Evolutionary conservation across 129 eudicot species (phyloP).

Genomic region (Saposhnikovia divaricata): DNA sequence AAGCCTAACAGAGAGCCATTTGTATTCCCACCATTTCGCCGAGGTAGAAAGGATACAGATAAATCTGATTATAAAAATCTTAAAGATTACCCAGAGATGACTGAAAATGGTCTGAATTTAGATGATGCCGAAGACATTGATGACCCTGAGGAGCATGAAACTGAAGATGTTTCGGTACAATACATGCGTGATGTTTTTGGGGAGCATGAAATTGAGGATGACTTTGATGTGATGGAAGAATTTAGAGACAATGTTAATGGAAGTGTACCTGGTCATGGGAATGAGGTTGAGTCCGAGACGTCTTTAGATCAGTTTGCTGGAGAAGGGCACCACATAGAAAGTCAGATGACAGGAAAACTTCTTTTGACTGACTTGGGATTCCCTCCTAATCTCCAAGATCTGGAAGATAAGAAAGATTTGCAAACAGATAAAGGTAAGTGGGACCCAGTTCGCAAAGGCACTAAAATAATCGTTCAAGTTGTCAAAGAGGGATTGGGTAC

Average conservation of each 20-base stretch:
- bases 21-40: conserved; percentile 60
- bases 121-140: conserved; percentile 36
- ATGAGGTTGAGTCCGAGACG: conserved; percentile 27
- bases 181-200: conserved; percentile 40
- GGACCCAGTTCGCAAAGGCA: conserved; percentile 70
- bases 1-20: conserved; percentile 53
- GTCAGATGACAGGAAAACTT: conserved; percentile 17
- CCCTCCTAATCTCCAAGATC: conserved; percentile 22
- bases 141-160: conserved; percentile 32
- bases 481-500: conserved; percentile 93
- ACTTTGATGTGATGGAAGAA: conserved; percentile 39
- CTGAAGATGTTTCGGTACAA: conserved; percentile 32
- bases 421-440: conserved; percentile 39
- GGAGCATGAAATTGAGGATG: conserved; percentile 48
- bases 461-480: conserved; percentile 87
- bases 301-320: conserved; percentile 28
- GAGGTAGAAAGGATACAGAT: conserved; percentile 32
- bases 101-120: conserved; percentile 25
- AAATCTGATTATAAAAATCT: conserved; percentile 29
- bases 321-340: conserved; percentile 23
- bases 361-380: conserved; percentile 13
- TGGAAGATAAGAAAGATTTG: conserved; percentile 14
- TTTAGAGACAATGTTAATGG: conserved; percentile 48
- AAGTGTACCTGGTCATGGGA: conserved; percentile 27
- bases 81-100: conserved; percentile 31